These are phyloP conservation scores for Ganoderma resinaceum DNA, from an alignment of 1,284 basidiomycete genomes.

Conservation along the genomic window DNA sequence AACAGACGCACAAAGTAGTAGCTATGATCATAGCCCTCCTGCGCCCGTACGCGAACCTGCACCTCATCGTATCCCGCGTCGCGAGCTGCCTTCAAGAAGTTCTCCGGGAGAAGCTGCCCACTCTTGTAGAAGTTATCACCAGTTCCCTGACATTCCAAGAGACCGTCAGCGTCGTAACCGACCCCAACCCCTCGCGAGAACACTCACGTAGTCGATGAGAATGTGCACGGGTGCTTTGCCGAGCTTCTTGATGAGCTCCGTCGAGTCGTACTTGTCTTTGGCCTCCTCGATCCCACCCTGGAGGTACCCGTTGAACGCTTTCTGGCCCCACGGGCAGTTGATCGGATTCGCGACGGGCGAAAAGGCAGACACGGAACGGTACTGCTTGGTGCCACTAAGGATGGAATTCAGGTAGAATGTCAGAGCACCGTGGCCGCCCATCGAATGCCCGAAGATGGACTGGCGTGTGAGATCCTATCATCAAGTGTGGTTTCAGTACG, in stretches of 20 bases:
- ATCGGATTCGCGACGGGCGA: slow-evolving; percentile 93
- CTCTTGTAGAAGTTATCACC: slow-evolving; percentile 89
- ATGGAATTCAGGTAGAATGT: slow-evolving; percentile 85
- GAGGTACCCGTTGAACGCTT: slow-evolving; percentile 93
- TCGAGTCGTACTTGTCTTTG: slow-evolving; percentile 82
- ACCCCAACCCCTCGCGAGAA: neutral
- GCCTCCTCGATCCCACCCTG: slow-evolving; percentile 82
- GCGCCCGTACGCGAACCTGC: slow-evolving; percentile 83
- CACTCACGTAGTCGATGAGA: slow-evolving; percentile 82
- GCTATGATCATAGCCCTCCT: slow-evolving; percentile 93
- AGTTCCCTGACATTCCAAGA: slow-evolving; percentile 64
- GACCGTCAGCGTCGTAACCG: slow-evolving; percentile 7
- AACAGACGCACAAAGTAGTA: slow-evolving; percentile 79
- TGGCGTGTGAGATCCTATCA: slow-evolving; percentile 70
- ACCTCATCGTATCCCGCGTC: slow-evolving; percentile 75
- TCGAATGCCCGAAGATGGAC: slow-evolving; percentile 86
- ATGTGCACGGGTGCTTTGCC: slow-evolving; percentile 75
- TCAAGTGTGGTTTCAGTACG: neutral
- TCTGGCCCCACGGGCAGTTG: slow-evolving; percentile 89
- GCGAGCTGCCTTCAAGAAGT: slow-evolving; percentile 82
- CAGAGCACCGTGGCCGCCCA: slow-evolving; percentile 97
- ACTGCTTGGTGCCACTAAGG: slow-evolving; percentile 56
- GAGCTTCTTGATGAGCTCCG: slow-evolving; percentile 75
- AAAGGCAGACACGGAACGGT: slow-evolving; percentile 93
- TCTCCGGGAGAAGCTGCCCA: slow-evolving; percentile 89